A percentile compares a stretch with the other conserved stretches of the same genome.
Conservation (phyloP, 2,329 filamentous ascomycete species). For the Acephala macrosclerotiorum region DNA sequence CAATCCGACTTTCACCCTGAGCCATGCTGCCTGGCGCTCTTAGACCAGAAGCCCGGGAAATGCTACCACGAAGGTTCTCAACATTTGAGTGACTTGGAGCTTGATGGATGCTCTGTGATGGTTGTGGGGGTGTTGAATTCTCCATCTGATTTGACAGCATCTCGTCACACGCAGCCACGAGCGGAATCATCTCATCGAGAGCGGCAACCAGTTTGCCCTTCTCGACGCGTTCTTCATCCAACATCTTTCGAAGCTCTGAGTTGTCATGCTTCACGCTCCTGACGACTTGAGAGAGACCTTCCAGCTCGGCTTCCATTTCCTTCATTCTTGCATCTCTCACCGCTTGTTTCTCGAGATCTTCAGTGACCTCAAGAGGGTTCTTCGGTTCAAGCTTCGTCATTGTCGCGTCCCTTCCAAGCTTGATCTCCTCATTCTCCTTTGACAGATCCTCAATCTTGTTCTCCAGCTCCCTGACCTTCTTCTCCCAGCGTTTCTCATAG, state of each 20-base stretch:
- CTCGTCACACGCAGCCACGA: conserved; percentile 53
- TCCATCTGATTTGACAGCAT: conserved; percentile 42
- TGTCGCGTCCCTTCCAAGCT: conserved; percentile 64
- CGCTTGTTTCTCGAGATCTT: conserved; percentile 68
- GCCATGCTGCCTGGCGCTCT: conserved; percentile 61
- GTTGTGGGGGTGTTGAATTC: conserved; percentile 35
- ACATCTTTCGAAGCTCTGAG: conserved; percentile 65
- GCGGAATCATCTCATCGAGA: conserved; percentile 86
- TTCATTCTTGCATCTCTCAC: conserved; percentile 79
- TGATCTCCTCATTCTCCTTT: conserved; percentile 79
- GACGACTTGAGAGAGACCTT: conserved; percentile 76
- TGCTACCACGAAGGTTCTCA: conserved; percentile 61
- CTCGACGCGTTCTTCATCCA: conserved; percentile 80
- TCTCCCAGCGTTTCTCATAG: conserved; percentile 89
- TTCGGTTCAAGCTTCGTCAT: conserved; percentile 64
- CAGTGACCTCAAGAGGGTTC: conserved; percentile 50
- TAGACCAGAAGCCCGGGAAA: conserved; percentile 63
- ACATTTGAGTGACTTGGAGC: conserved; percentile 44
- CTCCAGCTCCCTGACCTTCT: conserved; percentile 83
- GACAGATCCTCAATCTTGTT: conserved; percentile 70
- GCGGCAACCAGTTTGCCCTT: conserved; percentile 84
- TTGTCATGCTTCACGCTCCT: conserved; percentile 75
- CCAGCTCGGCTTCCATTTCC: conserved; percentile 78
- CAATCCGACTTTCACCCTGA: conserved; percentile 55
- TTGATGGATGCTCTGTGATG: conserved; percentile 31